Evolutionary conservation across 2,329 filamentous ascomycete genomes (phyloP).

Genomic region (Phoma sp.): DNA sequence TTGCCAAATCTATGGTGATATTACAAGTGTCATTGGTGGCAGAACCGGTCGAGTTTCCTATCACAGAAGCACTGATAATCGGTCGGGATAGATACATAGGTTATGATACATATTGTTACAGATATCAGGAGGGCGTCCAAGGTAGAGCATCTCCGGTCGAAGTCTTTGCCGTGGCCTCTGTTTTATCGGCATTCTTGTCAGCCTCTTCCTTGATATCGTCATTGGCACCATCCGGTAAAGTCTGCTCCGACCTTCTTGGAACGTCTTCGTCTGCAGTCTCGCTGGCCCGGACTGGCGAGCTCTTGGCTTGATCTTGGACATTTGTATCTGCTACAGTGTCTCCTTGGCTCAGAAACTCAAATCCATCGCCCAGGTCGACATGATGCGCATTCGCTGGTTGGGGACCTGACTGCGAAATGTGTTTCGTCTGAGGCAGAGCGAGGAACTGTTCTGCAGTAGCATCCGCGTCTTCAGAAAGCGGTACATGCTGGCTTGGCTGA

Average conservation of each 20-base stretch:
- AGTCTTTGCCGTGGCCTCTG: conserved; percentile 3
- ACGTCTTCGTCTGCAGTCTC: not conserved
- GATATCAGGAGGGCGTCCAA: conserved; percentile 5
- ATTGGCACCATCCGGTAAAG: not conserved
- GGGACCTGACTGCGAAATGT: not conserved
- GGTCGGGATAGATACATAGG: not conserved
- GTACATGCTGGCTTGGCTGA: not conserved
- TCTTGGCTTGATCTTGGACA: not conserved
- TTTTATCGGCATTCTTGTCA: not conserved
- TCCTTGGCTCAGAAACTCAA: not conserved
- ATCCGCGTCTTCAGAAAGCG: conserved; percentile 5
- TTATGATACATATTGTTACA: conserved; percentile 7
- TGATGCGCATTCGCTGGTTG: not conserved
- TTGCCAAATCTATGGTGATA: no score
- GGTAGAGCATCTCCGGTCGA: not conserved
- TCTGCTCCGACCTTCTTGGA: not conserved
- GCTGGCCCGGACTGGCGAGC: not conserved
- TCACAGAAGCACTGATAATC: no score
- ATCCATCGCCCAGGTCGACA: not conserved
- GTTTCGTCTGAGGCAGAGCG: not conserved
- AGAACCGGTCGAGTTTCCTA: no score
- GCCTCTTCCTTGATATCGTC: conserved; percentile 1
- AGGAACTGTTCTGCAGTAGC: not conserved
- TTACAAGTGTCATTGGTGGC: no score
- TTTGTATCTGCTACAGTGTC: not conserved